A percentile compares a stretch with the other conserved stretches of the same genome.
Evolutionary conservation across 805 yeast genomes (phyloP).

Genomic region (Kockiozyma suomiensis): DNA sequence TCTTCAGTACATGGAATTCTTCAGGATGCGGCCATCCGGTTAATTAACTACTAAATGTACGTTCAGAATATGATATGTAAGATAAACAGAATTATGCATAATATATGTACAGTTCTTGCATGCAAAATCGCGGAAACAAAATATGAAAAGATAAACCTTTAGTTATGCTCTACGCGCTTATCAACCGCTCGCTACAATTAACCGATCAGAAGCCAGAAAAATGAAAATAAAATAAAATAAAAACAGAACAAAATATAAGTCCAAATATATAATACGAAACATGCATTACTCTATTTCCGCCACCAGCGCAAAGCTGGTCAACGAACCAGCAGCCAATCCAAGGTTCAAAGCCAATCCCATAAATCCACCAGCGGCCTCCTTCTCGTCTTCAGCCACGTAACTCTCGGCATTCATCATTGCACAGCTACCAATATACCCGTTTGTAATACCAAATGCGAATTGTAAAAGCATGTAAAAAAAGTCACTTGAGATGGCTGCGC

Average conservation of each 20-base stretch:
- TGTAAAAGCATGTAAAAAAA: slow-evolving; percentile 68
- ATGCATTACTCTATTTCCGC: slow-evolving; percentile 17
- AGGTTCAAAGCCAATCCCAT: slow-evolving; percentile 75
- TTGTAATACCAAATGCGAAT: slow-evolving; percentile 78
- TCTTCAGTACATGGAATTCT: slow-evolving; percentile 29
- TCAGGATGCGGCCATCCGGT: slow-evolving; percentile 19
- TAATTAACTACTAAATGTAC: not conserved
- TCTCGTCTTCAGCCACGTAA: slow-evolving; percentile 63
- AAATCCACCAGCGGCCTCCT: slow-evolving; percentile 93
- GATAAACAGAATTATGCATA: not conserved
- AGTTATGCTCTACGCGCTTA: not conserved
- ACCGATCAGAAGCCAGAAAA: not conserved
- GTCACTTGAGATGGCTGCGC: slow-evolving; percentile 55
- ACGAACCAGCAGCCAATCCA: slow-evolving; percentile 79
- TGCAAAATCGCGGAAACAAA: not conserved
- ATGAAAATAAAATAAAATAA: not conserved
- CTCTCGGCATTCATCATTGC: slow-evolving; percentile 76
- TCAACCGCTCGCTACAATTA: not conserved
- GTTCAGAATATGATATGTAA: not conserved
- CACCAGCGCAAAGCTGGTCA: slow-evolving; percentile 58
- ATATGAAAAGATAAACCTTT: not conserved
- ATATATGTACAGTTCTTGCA: not conserved
- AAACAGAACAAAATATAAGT: not conserved
- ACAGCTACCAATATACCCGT: slow-evolving; percentile 81
- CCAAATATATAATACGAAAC: not conserved